These are phyloP conservation scores for Emmonsiellopsis sp. DNA, from an alignment of 2,329 filamentous ascomycete species.

Conservation along the genomic window DNA sequence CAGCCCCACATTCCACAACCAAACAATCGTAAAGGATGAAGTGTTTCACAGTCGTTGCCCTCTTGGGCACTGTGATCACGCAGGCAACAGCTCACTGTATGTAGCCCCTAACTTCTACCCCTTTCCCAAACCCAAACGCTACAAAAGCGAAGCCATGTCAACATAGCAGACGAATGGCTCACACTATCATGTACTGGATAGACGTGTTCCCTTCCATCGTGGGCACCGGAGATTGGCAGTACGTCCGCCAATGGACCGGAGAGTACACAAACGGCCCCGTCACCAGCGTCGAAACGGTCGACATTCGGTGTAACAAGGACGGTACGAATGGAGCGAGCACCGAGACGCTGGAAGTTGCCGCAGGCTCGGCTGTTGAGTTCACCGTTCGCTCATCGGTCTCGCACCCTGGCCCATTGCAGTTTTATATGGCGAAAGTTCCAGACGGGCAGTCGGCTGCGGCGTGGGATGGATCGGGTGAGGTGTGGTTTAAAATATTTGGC, in stretches of 20 bases:
- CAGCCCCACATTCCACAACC: neutral
- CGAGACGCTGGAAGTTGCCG: constrained; percentile 19
- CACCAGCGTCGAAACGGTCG: constrained; percentile 25
- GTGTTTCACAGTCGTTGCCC: neutral
- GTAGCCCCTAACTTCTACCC: neutral
- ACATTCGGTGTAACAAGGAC: constrained; percentile 33
- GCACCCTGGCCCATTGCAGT: constrained; percentile 34
- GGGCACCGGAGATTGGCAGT: constrained; percentile 13
- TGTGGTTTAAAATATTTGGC: constrained; percentile 41
- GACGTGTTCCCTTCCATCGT: neutral
- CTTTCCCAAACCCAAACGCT: neutral
- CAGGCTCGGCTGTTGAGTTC: constrained; percentile 39
- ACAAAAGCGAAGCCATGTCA: neutral
- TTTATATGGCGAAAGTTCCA: constrained; percentile 36
- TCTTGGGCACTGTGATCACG: neutral
- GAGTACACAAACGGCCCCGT: constrained; percentile 12
- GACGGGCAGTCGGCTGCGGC: constrained; percentile 28
- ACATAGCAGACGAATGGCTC: neutral
- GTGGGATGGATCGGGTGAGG: constrained; percentile 30
- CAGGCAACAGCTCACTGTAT: neutral
- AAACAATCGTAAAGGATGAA: neutral
- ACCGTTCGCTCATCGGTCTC: constrained; percentile 35
- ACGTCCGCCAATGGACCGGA: constrained; percentile 18
- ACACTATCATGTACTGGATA: neutral
- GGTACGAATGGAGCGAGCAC: constrained; percentile 16